phyloP scores from a whole-genome alignment of 805 yeast species.

The Zygosaccharomyces bailii region DNA sequence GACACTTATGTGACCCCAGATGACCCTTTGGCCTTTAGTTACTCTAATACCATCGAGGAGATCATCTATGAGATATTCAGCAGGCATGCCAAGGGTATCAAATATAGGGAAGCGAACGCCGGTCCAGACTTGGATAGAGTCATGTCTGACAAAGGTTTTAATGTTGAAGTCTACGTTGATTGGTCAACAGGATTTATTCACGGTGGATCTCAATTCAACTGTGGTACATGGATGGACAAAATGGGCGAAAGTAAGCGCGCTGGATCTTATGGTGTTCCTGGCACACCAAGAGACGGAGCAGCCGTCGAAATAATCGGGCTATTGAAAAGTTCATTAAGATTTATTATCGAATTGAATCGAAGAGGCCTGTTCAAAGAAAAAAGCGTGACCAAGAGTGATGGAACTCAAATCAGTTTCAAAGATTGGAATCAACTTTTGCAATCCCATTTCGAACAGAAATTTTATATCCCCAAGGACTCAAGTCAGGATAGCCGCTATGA shows the following conservation, averaged over 20 bases:
- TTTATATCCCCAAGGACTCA: conserved; percentile 67
- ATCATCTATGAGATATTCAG: conserved; percentile 73
- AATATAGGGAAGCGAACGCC: conserved; percentile 92
- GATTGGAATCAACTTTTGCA: conserved; percentile 73
- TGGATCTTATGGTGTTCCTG: conserved; percentile 86
- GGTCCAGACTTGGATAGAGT: conserved; percentile 85
- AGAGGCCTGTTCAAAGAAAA: conserved; percentile 55
- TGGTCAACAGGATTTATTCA: conserved; percentile 85
- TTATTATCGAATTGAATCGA: conserved; percentile 58
- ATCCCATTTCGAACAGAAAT: conserved; percentile 73
- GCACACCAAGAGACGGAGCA: conserved; percentile 97
- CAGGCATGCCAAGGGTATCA: conserved; percentile 88
- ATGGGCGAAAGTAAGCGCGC: conserved; percentile 94
- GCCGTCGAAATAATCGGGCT: conserved; percentile 90
- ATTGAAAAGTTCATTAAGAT: conserved; percentile 77
- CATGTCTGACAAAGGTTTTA: conserved; percentile 90
- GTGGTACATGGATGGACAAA: conserved; percentile 99
- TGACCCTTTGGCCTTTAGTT: conserved; percentile 71
- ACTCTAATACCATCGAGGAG: conserved; percentile 68
- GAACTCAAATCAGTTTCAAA: conserved; percentile 49
- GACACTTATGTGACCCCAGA: conserved; percentile 70
- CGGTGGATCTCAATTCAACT: conserved; percentile 89
- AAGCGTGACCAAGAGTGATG: conserved; percentile 58
- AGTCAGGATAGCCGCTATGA: conserved; percentile 58
- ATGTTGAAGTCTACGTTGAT: conserved; percentile 74